Conservation (phyloP, 2,329 filamentous ascomycete genomes). For the Colletotrichum falcatum region DNA sequence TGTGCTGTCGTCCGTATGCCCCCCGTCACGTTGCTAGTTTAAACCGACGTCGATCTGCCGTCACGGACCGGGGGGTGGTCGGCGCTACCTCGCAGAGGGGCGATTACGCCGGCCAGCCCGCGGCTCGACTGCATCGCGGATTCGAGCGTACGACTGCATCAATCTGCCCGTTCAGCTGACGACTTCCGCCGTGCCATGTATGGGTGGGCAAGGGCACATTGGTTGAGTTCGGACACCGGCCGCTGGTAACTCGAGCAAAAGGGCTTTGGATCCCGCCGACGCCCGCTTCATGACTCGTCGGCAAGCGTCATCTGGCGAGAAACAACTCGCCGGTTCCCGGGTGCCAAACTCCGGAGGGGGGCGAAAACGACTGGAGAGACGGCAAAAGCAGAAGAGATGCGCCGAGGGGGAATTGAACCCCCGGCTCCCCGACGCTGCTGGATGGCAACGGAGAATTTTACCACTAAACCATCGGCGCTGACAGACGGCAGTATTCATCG, state of each 20-base stretch:
- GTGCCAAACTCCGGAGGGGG: too few species aligned
- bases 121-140: neutral
- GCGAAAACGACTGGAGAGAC: neutral
- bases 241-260: neutral
- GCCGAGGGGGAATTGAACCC: conserved; percentile 29
- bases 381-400: neutral
- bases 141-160: neutral
- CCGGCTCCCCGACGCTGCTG: conserved; percentile 28
- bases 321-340: neutral
- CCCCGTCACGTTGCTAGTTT: neutral
- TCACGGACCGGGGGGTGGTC: neutral
- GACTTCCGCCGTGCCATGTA: neutral
- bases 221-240: too few species aligned
- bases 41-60: neutral
- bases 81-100: neutral
- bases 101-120: neutral
- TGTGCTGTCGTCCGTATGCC: neutral
- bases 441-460: conserved; percentile 30
- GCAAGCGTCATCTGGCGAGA: too few species aligned
- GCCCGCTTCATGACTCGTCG: too few species aligned
- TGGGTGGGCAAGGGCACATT: too few species aligned
- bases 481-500: too few species aligned
- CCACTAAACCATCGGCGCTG: conserved; percentile 22
- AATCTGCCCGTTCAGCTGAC: rapidly evolving
- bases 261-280: too few species aligned